Base-by-base conservation (phyloP, 768 basidiomycete species). In the Tylopilus intermedius region DNA sequence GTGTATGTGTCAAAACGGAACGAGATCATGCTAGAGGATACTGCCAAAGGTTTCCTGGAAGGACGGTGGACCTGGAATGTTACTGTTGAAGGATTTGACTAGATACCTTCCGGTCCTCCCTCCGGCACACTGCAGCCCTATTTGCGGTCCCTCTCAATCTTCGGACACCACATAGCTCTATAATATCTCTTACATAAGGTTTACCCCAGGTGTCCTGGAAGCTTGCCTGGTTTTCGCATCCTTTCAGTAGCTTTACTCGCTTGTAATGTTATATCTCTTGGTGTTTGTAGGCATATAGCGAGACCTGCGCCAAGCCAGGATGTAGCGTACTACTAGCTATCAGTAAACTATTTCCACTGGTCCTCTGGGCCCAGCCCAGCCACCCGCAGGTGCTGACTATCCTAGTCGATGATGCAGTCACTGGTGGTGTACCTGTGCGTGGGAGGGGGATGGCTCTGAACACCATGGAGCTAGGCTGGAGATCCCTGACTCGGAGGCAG, bases 1-100 rank as follows among this genome's bases (percentile, higher is more conserved):
- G 86, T 91, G 15, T 98, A 97, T 65, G 94, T 97, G n/a, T 85
- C 93, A 72, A 97, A 94, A 73, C 81, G 96, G 30, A 94, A 96
- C 68, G 88, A 93, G 68, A 94, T 97, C 62, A 80, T 99, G 59
- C 73, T 98, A 33, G 92, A 95, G 62, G 96, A 98, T 69, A 97
- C 95, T 0, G 89, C 94, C 0, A 82, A 79, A 54, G 94, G 94
- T 5, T 94, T 90, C 73, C 68, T 84, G 39, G 94, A 96, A 47
- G 89, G 82, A 9, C 72, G 91, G 53, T 94, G 91, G 91, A 76
- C 62, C 58, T 93, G 90, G 91, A 91, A 92, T 63, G 73, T 73
- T 3, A 21, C 69, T 7, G 82, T 91, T 5, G 85, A 86, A 4
- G 88, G 87, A 35, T 86, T 88, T 58, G 86, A 88, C 35, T 71